Base-by-base conservation (phyloP, 1,139 yeast species). In the Taphrina flavorubra region DNA sequence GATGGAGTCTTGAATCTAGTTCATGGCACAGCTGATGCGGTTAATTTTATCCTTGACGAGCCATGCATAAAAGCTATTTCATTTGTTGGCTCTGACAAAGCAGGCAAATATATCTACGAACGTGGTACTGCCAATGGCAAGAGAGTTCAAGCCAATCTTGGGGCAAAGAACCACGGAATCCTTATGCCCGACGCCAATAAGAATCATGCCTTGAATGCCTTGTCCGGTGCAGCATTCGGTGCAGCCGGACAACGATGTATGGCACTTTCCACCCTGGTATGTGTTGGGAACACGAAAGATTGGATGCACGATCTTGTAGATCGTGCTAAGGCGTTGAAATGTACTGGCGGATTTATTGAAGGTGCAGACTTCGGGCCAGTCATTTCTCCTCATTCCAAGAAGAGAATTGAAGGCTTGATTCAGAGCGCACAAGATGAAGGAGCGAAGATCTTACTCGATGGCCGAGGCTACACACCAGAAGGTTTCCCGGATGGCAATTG, bases 191-290 rank as follows among this genome's bases (percentile, higher is more conserved):
- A 88, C 75, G 91, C 92, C 44, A 84, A 86, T 79, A 86, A 85
- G 77, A 78, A 80, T 72, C 89, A 86, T 73, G 86, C 89, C 70
- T 79, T 88, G 73, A 87, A 86, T 76, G 87, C 90, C 37, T 79
- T 88, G 57, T 87, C 82, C 69, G 92, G 92, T 60, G 92, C 94
- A 57, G 90, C 91, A 31, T 88, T 89, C 75, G 94, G 94, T 53
- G 94, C 94, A 71, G 92, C 92, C 46, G 94, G 94, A 70, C 92
- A 88, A 80, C 84, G 94, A 78, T 88, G 94, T 79, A 88, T 88
- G 92, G 92, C 92, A 14, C 86, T 89, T 61, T 85, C 89, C 16
- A 91, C 87, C 5, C 81, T 88, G 72, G 90, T 88, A 25, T 85
- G 91, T n/a, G 92, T 88, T 37, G 92, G 92, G 31, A 83, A 85